Evolutionary conservation across 2,329 filamentous ascomycete genomes (phyloP).

Genomic region (Septoria petroselini): DNA sequence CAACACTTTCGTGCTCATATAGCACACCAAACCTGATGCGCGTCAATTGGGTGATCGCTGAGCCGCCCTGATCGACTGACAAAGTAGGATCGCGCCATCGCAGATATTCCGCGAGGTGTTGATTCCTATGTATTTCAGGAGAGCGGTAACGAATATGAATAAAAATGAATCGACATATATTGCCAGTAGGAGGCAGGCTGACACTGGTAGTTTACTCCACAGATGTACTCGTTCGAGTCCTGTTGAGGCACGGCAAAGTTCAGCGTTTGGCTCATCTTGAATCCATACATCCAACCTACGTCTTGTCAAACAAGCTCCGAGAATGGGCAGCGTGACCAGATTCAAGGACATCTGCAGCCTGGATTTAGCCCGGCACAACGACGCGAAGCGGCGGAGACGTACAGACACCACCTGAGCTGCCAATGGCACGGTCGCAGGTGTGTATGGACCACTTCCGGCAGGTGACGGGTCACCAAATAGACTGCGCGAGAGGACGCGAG

Average conservation of each 20-base stretch:
- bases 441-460: constrained; percentile 6
- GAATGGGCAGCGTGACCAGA: constrained; percentile 18
- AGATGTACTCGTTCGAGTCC: constrained; percentile 15
- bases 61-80: background rate
- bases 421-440: constrained; percentile 15
- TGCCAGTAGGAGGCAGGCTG: constrained; percentile 12
- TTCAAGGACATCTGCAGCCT: constrained; percentile 15
- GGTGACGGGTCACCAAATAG: constrained; percentile 16
- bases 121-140: constrained; percentile 19
- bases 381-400: background rate
- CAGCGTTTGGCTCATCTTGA: background rate
- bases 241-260: background rate
- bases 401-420: constrained; percentile 17
- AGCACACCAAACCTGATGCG: constrained; percentile 6
- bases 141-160: constrained; percentile 19
- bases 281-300: background rate
- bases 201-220: constrained; percentile 16
- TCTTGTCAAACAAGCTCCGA: constrained; percentile 20
- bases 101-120: constrained; percentile 15
- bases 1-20: constrained; percentile 19
- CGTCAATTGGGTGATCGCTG: background rate
- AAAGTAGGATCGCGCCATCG: constrained; percentile 17
- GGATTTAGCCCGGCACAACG: background rate
- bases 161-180: constrained; percentile 21
- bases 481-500: constrained; percentile 9